Percentiles rank a stretch among this genome's conserved stretches.
Evolutionary conservation across 805 yeast genomes (phyloP).

Genomic region (Monosporozyma yasuniensis): DNA sequence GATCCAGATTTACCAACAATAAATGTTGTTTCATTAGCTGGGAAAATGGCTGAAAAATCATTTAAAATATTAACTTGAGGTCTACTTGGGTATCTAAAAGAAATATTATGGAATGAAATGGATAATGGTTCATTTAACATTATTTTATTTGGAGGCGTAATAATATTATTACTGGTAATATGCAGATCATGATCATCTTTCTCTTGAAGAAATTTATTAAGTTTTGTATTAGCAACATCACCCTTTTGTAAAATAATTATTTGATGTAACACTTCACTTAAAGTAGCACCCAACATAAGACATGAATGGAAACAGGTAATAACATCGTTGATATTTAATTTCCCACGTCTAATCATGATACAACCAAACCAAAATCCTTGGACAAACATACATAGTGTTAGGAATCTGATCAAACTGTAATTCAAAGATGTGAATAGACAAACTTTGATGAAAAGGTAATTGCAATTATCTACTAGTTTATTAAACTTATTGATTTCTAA

Average conservation of each 20-base stretch:
- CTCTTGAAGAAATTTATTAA: constrained; percentile 33
- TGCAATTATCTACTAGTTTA: constrained; percentile 24
- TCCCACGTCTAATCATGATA: constrained; percentile 45
- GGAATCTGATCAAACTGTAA: constrained; percentile 43
- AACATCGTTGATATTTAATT: constrained; percentile 51
- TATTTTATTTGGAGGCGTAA: background rate
- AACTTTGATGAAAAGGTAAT: constrained; percentile 34
- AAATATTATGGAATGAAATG: constrained; percentile 46
- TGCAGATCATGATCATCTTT: background rate
- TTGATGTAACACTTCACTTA: constrained; percentile 48
- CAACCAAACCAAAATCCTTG: constrained; percentile 93
- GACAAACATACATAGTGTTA: constrained; percentile 68
- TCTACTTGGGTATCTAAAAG: constrained; percentile 57
- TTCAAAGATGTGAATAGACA: constrained; percentile 46
- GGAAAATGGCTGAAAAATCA: constrained; percentile 38
- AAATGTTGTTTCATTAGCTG: constrained; percentile 43
- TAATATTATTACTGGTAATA: background rate
- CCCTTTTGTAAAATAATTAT: constrained; percentile 62
- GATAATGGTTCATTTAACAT: background rate
- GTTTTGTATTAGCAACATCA: constrained; percentile 50
- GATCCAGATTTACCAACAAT: constrained; percentile 86
- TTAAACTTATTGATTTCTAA: constrained; percentile 42
- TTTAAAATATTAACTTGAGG: constrained; percentile 39
- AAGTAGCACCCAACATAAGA: constrained; percentile 54
- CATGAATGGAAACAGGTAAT: constrained; percentile 81